Conservation (phyloP, 768 basidiomycete genomes). For the Amanita polypyramis region DNA sequence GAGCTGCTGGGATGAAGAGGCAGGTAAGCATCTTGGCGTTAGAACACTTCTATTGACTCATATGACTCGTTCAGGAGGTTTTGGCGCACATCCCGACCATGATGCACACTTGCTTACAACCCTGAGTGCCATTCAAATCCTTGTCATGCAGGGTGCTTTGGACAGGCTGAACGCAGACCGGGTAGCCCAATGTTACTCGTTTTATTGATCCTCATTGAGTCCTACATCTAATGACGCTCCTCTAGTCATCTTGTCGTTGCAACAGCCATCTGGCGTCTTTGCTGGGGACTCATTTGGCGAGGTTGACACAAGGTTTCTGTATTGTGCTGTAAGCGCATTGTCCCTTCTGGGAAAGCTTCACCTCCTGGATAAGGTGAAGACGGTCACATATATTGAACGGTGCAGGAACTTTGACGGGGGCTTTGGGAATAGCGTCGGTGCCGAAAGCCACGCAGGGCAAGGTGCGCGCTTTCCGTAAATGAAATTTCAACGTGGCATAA, state of each 20-base stretch:
- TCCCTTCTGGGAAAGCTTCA: conserved; percentile 72
- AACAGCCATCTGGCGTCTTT: conserved; percentile 81
- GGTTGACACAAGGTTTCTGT: conserved; percentile 82
- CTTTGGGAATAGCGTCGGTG: conserved; percentile 75
- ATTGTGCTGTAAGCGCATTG: conserved; percentile 76
- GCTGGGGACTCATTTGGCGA: conserved; percentile 91
- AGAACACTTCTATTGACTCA: not conserved
- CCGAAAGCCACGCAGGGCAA: conserved; percentile 89
- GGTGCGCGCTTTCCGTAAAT: conserved; percentile 35
- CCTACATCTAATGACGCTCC: not conserved
- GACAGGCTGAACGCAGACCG: conserved; percentile 61
- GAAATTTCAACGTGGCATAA: not conserved
- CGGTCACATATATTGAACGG: conserved; percentile 57
- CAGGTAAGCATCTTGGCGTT: conserved; percentile 33
- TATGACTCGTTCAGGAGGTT: conserved; percentile 50
- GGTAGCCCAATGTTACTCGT: conserved; percentile 53
- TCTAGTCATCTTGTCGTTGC: conserved; percentile 74
- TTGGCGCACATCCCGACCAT: conserved; percentile 87
- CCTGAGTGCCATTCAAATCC: conserved; percentile 85
- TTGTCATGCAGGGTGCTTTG: conserved; percentile 75
- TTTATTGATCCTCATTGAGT: conserved; percentile 15
- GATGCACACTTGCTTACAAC: conserved; percentile 87
- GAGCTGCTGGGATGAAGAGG: conserved; percentile 91
- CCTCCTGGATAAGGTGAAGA: conserved; percentile 54
- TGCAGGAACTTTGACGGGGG: conserved; percentile 96